Evolutionary conservation across 2,329 filamentous ascomycete species (phyloP), one percentile per base, ranked within the genome.

Genomic region (Davidsoniella australis): DNA sequence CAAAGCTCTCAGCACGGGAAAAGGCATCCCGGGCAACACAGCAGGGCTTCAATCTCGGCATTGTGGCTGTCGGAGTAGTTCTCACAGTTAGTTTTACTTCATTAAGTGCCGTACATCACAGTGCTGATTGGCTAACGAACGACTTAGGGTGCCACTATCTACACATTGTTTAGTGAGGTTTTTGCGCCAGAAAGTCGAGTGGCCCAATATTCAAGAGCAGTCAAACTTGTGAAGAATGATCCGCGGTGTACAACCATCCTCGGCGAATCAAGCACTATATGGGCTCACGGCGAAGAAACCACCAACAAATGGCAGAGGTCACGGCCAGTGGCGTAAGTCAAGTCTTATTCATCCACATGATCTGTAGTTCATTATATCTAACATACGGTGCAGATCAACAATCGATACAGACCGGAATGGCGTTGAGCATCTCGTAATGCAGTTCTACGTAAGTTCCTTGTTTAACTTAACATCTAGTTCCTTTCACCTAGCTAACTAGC

Each of bases 21-120:
- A 95, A 94, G 63, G 78, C 80, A 2, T 82, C 82, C 20, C 76
- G 89, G 38, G 84, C 86, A 7, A 89, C 85, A 0, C 88, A 95
- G 64, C 89, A 95, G 64, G 83, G 81, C 14, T 82, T 94, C 68
- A 95, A 96, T 64, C 78, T 94, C 56, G 72, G 81, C 56, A 65
- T 95, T 54, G 77, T 95, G 7, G 56, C 86, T 1, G 69, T 80
- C 6, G 89, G 89, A 23, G 65, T 88, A 9, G 72, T 78, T 33
- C 68, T 89, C 57, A 94, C 88, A 36, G 84, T 86, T 70, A 54
- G 72, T 57, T 37, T 9, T 18, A 38, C 41, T 17, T 14, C 4
- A 12, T 26, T 5, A n/a, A 2, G 36, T 9, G 12, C 4, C 9
- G 7, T 26, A 20, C 18, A 42, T 17, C 26, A 6, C 9, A 29